Conservation (phyloP, 2,329 filamentous ascomycete genomes). For the Nothopassalora personata region DNA sequence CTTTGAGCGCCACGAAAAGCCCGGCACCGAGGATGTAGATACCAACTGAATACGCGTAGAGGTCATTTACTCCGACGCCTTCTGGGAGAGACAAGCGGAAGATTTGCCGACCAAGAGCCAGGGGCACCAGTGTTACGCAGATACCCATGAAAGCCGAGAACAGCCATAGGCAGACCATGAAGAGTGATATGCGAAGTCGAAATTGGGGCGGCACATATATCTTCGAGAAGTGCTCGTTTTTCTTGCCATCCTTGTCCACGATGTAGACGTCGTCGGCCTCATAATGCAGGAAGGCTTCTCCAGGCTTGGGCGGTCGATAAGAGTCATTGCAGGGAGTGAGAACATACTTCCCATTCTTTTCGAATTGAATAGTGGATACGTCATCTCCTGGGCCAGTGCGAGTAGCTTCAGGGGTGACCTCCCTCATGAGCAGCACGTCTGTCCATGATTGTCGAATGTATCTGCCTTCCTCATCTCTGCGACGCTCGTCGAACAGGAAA, state of each 20-base stretch:
- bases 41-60: slow-evolving; percentile 92
- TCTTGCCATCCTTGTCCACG: slow-evolving; percentile 30
- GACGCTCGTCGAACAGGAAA: slow-evolving; percentile 85
- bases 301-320: slow-evolving; percentile 84
- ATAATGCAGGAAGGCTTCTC: slow-evolving; percentile 73
- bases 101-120: slow-evolving; percentile 76
- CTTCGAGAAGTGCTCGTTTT: slow-evolving; percentile 46
- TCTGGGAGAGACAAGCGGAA: slow-evolving; percentile 68
- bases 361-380: slow-evolving; percentile 46
- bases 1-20: slow-evolving; percentile 49
- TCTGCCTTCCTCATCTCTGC: slow-evolving; percentile 73
- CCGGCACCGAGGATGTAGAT: slow-evolving; percentile 71
- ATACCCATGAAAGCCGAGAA: slow-evolving; percentile 88
- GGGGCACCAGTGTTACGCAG: slow-evolving; percentile 75
- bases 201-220: slow-evolving; percentile 80
- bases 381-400: too few species aligned
- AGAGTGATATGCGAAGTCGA: slow-evolving; percentile 69
- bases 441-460: slow-evolving; percentile 28
- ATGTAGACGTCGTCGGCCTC: slow-evolving; percentile 50
- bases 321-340: slow-evolving; percentile 92
- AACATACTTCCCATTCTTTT: slow-evolving; percentile 74
- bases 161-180: slow-evolving; percentile 86
- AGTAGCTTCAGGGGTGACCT: slow-evolving; percentile 5
- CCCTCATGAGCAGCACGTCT: slow-evolving; percentile 18
- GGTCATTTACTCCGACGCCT: slow-evolving; percentile 77